Evolutionary conservation across 495 filamentous ascomycete species (phyloP), one percentile per base, ranked within the genome.

Genomic region (Pseudevernia furfuracea): DNA sequence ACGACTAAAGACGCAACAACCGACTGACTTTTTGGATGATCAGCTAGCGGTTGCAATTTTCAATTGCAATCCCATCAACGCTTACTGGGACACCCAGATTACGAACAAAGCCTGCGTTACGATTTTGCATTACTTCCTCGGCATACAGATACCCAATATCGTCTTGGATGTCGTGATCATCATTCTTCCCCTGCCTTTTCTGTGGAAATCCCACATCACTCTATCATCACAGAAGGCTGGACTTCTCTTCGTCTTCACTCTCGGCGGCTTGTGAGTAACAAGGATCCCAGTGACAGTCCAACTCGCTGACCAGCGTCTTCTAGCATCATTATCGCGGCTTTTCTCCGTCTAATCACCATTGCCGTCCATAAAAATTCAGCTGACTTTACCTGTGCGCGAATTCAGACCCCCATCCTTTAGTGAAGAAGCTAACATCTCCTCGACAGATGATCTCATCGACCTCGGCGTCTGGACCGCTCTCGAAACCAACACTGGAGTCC

Each of bases 181-280:
- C 25, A 36, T 80, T 1, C 77, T 85, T 49, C 84, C 84, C 0
- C 72, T 85, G 49, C 80, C 79, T 12, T 74, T 74, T 11, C 70
- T 84, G 25, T 76, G 74, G 72, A 69, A 68, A 1, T 66, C 81
- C 17, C 76, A 77, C 1, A 75, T 81, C 55, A 74, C 76, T 19
- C 65, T 65, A 37, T 71, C 65, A 30, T 71, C 65, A 9, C 71
- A 78, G 63, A 79, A 77, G 55, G 44, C 65, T 38, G 48, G 61
- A 21, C 43, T 72, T n/a, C 36, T 55, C 4, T 60, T 41, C 7
- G 60, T 72, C 9, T 71, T 69, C 49, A 21, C 32, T 4, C 36
- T 69, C 2, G 70, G 70, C 17, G 65, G 61, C 28, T 67, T 69
- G 70, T 71, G 60, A 46, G 70, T 66, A 14, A 46, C 43, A 23